Base-by-base conservation (phyloP, 768 basidiomycete species). In the Megacollybia marginata region DNA sequence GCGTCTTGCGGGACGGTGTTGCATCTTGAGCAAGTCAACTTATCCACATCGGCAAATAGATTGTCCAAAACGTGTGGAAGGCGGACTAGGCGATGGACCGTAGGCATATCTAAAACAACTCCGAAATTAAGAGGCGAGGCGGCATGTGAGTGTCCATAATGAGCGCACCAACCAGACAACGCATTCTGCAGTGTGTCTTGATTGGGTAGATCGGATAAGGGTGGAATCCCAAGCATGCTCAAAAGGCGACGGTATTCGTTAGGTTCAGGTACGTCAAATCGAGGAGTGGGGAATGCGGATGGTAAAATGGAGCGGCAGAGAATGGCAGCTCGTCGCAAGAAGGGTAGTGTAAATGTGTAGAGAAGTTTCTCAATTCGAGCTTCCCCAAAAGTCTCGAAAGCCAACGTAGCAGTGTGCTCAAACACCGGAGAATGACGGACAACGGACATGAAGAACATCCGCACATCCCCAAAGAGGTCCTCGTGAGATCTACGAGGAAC, bases 391-490 rank as follows among this genome's bases (percentile, higher is more conserved):
- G 83, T 78, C 40, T 85, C 82, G 48, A 94, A 84, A 1, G 83
- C 84, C 43, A 88, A 67, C 20, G 83, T 88, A 4, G 89, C 85
- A 0, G 84, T 88, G 57, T 89, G 89, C 54, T 92, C 89, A 55
- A 92, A 87, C 33, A 88, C 79, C 0, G 88, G 88, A 0, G 89
- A 92, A 60, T 93, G 91, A 2, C 91, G 83, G 19, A 91, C 88
- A 44, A 92, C 87, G 1, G 87, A 92, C 76, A 89, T 88, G 71
- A 90, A 90, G 64, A 92, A 92, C 78, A 89, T 86, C 13, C 85
- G 79, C 15, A 93, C 76, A 54, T 89, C 85, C 6, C 88, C 87
- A 60, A 97, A 95, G 18, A 93, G 68, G 35, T 81, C 76, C 53
- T 83, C 74, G 52, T 92, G 82, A 12, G 71, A 65, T 2, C 83